Evolutionary conservation across 2,329 filamentous ascomycete species (phyloP), one percentile per base, ranked within the genome.

Genomic region (Trichophaea hybrida): DNA sequence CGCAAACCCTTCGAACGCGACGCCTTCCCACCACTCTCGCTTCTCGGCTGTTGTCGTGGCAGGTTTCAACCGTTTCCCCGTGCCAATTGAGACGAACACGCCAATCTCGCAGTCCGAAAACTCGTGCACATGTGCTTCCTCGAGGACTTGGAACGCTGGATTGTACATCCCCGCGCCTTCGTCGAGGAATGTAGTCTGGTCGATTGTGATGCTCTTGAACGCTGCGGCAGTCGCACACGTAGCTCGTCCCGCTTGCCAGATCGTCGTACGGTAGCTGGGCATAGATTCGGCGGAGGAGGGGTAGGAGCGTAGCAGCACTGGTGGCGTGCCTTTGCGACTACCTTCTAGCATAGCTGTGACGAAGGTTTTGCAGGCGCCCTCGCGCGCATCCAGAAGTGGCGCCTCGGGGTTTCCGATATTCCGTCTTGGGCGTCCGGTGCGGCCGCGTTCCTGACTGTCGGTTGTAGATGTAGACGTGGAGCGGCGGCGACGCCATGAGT

Each of bases 171-270:
- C 93, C 1, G 80, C 78, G 0, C 93, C 93, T 70, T 97, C 91
- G 67, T 98, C 93, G 61, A 95, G 85, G 69, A 98, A 98, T 7
- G 89, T 78, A 0, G 89, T 91, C 71, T 97, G 91, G 2, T 93
- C 93, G 43, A 98, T 87, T 65, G 86, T 85, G 54, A 98, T 89
- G 0, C 91, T 89, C 71, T 98, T 98, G 75, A 98, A 98, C 1
- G 93, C 93, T 48, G 96, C 77, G 0, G 87, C 88, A 0, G 91
- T 93, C 0, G 93, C 88, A 57, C 81, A 88, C 0, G 93, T 98
- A n/a, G 93, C 93, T 61, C 93, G 82, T 8, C 93, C 93, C 4
- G 93, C 93, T 74, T 98, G 85, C 93, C 93, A 98, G 59, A 98
- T 93, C 50, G 85, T 94, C 73, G 90, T 95, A 69, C 95, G 86